phyloP scores from a whole-genome alignment of 805 yeast species.

The Saccharomycopsis amapae region DNA sequence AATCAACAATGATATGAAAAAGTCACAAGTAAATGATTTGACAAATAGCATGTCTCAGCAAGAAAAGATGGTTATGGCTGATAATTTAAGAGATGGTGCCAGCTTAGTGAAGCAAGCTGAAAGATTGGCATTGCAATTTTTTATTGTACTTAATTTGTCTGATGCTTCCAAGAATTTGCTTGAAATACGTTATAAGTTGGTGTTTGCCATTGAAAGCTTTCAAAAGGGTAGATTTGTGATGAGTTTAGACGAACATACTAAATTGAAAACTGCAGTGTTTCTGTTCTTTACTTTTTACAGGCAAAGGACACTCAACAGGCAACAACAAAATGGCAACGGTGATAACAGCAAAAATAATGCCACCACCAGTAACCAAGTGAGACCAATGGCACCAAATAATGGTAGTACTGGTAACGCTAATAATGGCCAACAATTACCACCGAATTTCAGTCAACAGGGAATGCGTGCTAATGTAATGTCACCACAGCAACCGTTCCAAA shows the following conservation, averaged over 20 bases:
- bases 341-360: slow-evolving; percentile 3
- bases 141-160: slow-evolving; percentile 4
- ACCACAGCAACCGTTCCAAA: slow-evolving; percentile 6
- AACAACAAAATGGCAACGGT: slow-evolving; percentile 11
- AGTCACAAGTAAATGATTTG: slow-evolving; percentile 7
- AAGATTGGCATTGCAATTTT: slow-evolving; percentile 12
- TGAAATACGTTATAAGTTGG: slow-evolving; percentile 35
- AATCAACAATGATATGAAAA: slow-evolving; percentile 9
- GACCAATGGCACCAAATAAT: slow-evolving; percentile 2
- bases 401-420: not conserved
- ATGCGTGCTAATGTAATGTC: slow-evolving; percentile 2
- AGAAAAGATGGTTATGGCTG: slow-evolving; percentile 10
- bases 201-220: slow-evolving; percentile 57
- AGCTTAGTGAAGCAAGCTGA: slow-evolving; percentile 9
- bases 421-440: not conserved
- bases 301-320: slow-evolving; percentile 4
- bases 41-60: slow-evolving; percentile 6
- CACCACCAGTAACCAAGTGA: slow-evolving; percentile 1
- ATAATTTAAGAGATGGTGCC: slow-evolving; percentile 9
- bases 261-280: slow-evolving; percentile 7
- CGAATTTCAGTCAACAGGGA: not conserved
- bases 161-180: slow-evolving; percentile 8
- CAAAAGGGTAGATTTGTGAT: slow-evolving; percentile 27
- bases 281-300: too few species aligned
- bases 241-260: slow-evolving; percentile 6